These are phyloP conservation scores for Sugiyamaella novakii DNA, from an alignment of 1,139 yeast genomes.

Conservation along the genomic window DNA sequence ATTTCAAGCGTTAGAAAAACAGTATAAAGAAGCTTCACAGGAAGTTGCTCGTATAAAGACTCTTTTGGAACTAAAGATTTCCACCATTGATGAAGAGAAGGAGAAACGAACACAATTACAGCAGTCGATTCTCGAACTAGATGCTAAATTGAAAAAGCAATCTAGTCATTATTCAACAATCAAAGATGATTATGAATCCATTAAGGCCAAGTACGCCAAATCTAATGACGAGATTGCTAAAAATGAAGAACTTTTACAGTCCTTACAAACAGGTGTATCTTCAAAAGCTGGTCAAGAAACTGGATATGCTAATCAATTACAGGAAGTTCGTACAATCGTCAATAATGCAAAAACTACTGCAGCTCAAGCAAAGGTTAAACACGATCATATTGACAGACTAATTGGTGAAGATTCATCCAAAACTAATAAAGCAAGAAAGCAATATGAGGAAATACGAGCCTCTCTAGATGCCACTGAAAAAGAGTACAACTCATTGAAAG, in stretches of 20 bases:
- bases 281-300: constrained; percentile 78
- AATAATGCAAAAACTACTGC: constrained; percentile 58
- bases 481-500: constrained; percentile 48
- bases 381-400: constrained; percentile 59
- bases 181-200: constrained; percentile 47
- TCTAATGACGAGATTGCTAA: constrained; percentile 55
- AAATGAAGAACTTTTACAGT: constrained; percentile 79
- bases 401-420: constrained; percentile 56
- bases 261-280: constrained; percentile 88
- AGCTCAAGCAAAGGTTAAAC: constrained; percentile 63
- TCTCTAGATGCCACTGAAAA: constrained; percentile 51
- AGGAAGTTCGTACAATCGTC: constrained; percentile 61
- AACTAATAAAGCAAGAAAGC: constrained; percentile 53
- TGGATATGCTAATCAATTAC: constrained; percentile 77
- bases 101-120: constrained; percentile 34
- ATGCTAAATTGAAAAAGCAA: constrained; percentile 29
- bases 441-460: constrained; percentile 48
- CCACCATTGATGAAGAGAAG: constrained; percentile 57
- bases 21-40: constrained; percentile 62
- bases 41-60: constrained; percentile 70
- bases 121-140: constrained; percentile 32
- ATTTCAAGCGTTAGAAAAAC: constrained; percentile 60
- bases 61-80: constrained; percentile 57
- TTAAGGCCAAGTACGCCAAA: constrained; percentile 49
- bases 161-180: constrained; percentile 37